A percentile compares a stretch with the other conserved stretches of the same genome.
Evolutionary conservation across 2,329 filamentous ascomycete genomes (phyloP).

Genomic region (Aspergillus pseudoviridinutans): DNA sequence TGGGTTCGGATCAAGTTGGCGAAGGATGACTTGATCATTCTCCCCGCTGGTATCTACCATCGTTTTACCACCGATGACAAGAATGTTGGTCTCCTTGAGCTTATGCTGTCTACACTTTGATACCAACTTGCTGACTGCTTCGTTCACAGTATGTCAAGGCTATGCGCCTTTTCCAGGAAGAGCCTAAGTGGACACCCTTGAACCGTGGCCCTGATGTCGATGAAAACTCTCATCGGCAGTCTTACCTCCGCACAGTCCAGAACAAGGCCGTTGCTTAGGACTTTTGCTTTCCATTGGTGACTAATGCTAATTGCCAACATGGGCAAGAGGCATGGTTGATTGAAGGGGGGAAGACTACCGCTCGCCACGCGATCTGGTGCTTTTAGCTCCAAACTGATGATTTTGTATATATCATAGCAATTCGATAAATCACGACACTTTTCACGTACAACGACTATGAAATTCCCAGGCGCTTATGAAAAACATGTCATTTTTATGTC

Average conservation of each 20-base stretch:
- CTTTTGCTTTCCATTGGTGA: constrained; percentile 5
- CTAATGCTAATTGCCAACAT: constrained; percentile 6
- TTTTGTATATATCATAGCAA: constrained; percentile 18
- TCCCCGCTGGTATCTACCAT: constrained; percentile 95
- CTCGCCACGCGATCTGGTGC: not conserved
- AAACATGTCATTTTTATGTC: not conserved
- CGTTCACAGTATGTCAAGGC: constrained; percentile 77
- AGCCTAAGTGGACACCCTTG: constrained; percentile 95
- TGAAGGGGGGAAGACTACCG: not conserved
- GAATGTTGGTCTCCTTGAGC: constrained; percentile 62
- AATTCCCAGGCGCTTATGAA: not conserved
- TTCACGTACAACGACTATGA: not conserved
- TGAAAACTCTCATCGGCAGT: constrained; percentile 70
- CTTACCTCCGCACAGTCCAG: constrained; percentile 58
- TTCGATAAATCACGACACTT: constrained; percentile 6
- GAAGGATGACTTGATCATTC: constrained; percentile 85
- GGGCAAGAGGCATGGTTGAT: constrained; percentile 8
- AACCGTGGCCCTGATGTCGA: constrained; percentile 78
- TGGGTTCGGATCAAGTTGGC: constrained; percentile 85
- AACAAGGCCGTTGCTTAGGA: constrained; percentile 23
- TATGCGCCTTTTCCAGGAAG: constrained; percentile 95
- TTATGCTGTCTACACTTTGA: constrained; percentile 1
- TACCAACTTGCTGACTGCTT: constrained; percentile 7
- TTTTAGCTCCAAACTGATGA: constrained; percentile 1
- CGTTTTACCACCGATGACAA: constrained; percentile 90